Conservation (phyloP, 2,329 filamentous ascomycete genomes). For the Metarhizium sp. region DNA sequence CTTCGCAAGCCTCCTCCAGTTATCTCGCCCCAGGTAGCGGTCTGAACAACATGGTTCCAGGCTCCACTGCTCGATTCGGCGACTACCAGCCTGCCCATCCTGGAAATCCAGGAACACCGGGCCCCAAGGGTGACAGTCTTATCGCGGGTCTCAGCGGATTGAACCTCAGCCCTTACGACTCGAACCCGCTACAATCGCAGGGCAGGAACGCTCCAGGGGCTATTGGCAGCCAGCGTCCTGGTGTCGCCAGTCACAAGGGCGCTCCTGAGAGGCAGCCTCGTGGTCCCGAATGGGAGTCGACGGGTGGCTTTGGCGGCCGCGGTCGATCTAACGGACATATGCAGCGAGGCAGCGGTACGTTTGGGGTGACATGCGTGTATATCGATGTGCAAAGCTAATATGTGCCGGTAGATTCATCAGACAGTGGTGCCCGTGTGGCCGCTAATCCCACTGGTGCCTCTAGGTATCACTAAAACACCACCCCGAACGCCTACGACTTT, state of each 20-base stretch:
- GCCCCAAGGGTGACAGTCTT: slow-evolving; percentile 30
- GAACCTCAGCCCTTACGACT: slow-evolving; percentile 43
- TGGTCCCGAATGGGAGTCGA: slow-evolving; percentile 52
- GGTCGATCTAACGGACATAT: slow-evolving; percentile 50
- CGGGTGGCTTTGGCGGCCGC: slow-evolving; percentile 42
- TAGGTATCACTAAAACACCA: slow-evolving; percentile 24
- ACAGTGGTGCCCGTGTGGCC: slow-evolving; percentile 30
- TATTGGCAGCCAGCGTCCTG: slow-evolving; percentile 56
- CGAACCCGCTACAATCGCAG: slow-evolving; percentile 25
- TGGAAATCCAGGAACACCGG: slow-evolving; percentile 27
- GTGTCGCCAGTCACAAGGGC: slow-evolving; percentile 33
- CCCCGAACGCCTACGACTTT: background rate
- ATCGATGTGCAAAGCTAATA: background rate
- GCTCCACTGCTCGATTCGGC: slow-evolving; percentile 30
- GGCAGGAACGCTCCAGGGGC: slow-evolving; percentile 45
- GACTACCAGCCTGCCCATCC: slow-evolving; percentile 33
- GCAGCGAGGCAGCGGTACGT: slow-evolving; percentile 51
- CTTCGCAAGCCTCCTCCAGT: slow-evolving; percentile 75
- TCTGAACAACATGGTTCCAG: slow-evolving; percentile 44
- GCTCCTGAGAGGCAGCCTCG: slow-evolving; percentile 55
- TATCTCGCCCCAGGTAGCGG: slow-evolving; percentile 42
- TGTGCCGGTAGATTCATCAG: slow-evolving; percentile 28
- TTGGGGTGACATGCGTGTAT: background rate
- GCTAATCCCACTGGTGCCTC: slow-evolving; percentile 24
- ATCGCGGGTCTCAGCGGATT: slow-evolving; percentile 40